phyloP scores from a whole-genome alignment of 805 yeast genomes.

The Hanseniaspora pseudoguilliermondii region DNA sequence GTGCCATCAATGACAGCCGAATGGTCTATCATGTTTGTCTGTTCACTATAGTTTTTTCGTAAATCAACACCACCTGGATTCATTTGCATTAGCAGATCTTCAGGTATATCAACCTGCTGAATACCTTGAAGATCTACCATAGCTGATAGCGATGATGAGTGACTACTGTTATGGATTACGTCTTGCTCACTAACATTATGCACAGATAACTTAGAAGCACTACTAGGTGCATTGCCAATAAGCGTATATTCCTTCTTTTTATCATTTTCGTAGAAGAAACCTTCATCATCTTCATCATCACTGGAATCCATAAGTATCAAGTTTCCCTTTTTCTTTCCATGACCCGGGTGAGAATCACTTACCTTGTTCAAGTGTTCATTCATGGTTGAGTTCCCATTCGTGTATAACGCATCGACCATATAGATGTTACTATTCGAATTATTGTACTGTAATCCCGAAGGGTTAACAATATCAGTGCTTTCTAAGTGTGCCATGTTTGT shows the following conservation, averaged over 20 bases:
- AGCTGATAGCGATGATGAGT: constrained; percentile 1
- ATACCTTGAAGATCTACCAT: constrained; percentile 12
- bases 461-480: background rate
- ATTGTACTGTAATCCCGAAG: background rate
- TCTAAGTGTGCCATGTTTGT: background rate
- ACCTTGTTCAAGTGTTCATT: constrained; percentile 4
- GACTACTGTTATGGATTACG: background rate
- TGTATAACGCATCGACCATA: constrained; percentile 10
- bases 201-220: background rate
- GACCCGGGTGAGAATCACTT: background rate
- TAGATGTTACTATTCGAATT: background rate
- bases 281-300: constrained; percentile 1
- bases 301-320: constrained; percentile 2
- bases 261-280: background rate
- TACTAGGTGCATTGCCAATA: background rate
- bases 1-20: background rate
- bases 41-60: constrained; percentile 4
- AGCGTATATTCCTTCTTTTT: background rate
- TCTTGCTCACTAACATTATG: background rate
- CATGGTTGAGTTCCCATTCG: background rate
- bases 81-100: constrained; percentile 8
- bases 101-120: constrained; percentile 11
- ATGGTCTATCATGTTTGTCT: background rate
- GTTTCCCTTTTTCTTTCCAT: background rate
- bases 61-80: background rate